These are phyloP conservation scores for Gossypium davidsonii DNA, from an alignment of 441 rosid species.

Conservation along the genomic window DNA sequence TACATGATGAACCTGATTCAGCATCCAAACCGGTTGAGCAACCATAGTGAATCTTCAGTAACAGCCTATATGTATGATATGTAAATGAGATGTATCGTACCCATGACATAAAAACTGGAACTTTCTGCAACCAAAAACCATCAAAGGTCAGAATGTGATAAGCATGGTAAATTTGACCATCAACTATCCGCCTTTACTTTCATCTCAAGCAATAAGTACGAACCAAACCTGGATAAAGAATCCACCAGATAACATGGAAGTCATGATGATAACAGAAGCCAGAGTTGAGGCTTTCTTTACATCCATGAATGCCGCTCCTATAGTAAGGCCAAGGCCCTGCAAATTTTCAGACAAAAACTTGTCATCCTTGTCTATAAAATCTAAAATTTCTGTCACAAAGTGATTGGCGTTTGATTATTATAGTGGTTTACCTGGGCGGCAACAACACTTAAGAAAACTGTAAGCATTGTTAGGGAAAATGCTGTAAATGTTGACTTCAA, in stretches of 20 bases:
- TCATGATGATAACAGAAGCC: conserved; percentile 23
- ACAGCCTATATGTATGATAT: conserved; percentile 30
- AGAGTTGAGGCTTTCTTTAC: conserved; percentile 25
- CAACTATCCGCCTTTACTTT: background rate
- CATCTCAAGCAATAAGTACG: background rate
- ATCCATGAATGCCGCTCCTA: conserved; percentile 33
- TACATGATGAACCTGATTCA: conserved; percentile 14
- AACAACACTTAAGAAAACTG: conserved; percentile 24
- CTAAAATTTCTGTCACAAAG: background rate
- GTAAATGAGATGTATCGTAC: conserved; percentile 26
- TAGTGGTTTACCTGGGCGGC: conserved; percentile 10
- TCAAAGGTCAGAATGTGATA: background rate
- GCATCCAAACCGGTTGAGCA: conserved; percentile 10
- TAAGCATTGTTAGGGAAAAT: conserved; percentile 22
- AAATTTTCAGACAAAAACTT: background rate
- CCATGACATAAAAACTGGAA: conserved; percentile 33
- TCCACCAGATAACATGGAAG: conserved; percentile 30
- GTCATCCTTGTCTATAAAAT: background rate
- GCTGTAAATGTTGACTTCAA: conserved; percentile 12
- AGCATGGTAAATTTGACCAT: background rate
- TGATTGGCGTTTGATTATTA: background rate
- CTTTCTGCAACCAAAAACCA: conserved; percentile 23
- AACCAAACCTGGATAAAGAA: conserved; percentile 22
- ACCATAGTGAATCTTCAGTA: conserved; percentile 24
- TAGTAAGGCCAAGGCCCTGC: conserved; percentile 31